Conservation (phyloP, 768 basidiomycete species). For the Leccinum rimulosum region DNA sequence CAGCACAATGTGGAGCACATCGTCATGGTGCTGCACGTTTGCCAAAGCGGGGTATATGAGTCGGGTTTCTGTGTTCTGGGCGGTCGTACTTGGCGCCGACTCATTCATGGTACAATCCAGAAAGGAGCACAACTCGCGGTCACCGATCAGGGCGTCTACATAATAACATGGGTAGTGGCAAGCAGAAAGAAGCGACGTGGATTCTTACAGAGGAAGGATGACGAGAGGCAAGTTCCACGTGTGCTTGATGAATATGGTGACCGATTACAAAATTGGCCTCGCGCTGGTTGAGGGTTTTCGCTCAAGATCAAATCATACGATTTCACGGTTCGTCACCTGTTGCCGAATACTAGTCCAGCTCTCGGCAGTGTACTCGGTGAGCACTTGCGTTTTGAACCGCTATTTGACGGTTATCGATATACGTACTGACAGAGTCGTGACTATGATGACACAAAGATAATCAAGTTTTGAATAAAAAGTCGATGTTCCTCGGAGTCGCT, state of each 20-base stretch:
- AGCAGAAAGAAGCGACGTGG: constrained; percentile 19
- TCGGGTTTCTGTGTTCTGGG: constrained; percentile 42
- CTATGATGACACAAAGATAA: neutral
- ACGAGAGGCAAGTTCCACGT: neutral
- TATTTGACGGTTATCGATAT: neutral
- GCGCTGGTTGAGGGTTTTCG: neutral
- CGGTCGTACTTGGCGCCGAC: neutral
- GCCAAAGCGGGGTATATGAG: constrained; percentile 47
- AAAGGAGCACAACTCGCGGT: constrained; percentile 40
- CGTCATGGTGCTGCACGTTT: constrained; percentile 36
- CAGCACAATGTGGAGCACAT: constrained; percentile 15
- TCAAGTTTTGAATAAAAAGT: neutral
- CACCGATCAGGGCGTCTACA: neutral
- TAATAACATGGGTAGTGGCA: neutral
- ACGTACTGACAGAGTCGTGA: neutral
- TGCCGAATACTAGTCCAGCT: neutral
- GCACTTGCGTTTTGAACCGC: neutral
- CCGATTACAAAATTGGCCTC: neutral
- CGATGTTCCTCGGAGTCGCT: neutral
- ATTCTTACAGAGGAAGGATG: neutral
- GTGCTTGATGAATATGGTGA: neutral
- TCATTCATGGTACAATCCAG: constrained; percentile 46
- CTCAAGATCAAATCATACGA: neutral
- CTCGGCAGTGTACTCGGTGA: neutral
- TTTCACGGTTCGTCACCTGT: neutral